Evolutionary conservation across 805 yeast genomes (phyloP), one percentile per base, ranked within the genome.

Genomic region (Kuraishia hungarica): DNA sequence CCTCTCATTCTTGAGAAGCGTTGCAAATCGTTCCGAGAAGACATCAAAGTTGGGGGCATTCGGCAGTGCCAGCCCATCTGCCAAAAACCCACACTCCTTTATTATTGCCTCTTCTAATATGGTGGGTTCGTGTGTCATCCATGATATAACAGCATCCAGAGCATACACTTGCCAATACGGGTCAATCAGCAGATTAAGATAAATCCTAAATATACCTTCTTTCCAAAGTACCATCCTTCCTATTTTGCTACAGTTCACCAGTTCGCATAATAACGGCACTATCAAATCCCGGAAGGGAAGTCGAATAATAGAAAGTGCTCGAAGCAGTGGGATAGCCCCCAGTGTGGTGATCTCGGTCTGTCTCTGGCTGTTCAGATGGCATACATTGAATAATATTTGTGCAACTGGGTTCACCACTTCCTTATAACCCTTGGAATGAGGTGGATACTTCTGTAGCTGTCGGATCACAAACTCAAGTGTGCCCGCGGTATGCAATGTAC

Each of bases 141-240:
- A 58, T 22, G 51, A 47, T n/a, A 51, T 53, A 1, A 76, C 68
- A 1, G 79, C 70, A 55, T 76, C 81, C 55, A 76, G 65, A 10
- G 78, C 73, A 61, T 72, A 74, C 48, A 75, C 71, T 58, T 74
- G 78, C 79, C 79, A 76, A 58, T 74, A 74, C 2, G 79, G 78
- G 58, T 76, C 80, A 19, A 69, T 56, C 10, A 76, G 60, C 22
- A 76, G 62, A 24, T 67, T 66, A 52, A 65, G 67, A 56, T 74
- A 53, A 2, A 48, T 67, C 8, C 65, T 60, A 21, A 71, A 58
- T 17, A 75, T 63, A 17, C 68, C 72, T 56, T 67, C 57, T 52
- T 64, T 66, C 49, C 61, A 54, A 39, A 76, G 63, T 8, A 56
- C 58, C 20, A 55, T 58, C 50, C 74, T 62, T 2, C 73, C 74